Conservation (phyloP, 768 basidiomycete genomes). For the Saitozyma podzolica region DNA sequence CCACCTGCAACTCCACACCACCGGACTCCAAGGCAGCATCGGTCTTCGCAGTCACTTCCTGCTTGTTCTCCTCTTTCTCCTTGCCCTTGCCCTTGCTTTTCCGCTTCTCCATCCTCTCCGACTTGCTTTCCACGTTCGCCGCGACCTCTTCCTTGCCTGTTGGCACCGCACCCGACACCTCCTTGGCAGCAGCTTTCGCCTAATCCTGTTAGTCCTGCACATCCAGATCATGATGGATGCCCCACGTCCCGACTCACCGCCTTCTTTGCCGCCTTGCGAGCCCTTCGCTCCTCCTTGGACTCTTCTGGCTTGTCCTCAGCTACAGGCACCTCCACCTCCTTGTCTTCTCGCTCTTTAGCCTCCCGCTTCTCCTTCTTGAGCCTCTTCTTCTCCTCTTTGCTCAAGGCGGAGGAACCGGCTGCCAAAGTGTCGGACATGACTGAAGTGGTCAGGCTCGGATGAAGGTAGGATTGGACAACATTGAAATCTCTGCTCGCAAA, state of each 20-base stretch:
- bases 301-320: conserved; percentile 3
- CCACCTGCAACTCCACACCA: not conserved
- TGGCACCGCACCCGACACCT: not conserved
- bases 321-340: not conserved
- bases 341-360: conserved; percentile 12
- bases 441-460: not conserved
- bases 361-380: conserved; percentile 22
- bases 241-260: not conserved
- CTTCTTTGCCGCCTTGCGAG: conserved; percentile 14
- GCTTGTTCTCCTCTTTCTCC: conserved; percentile 14
- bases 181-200: conserved; percentile 8
- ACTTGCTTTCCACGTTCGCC: not conserved
- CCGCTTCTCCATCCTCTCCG: conserved; percentile 1
- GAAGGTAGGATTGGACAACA: not conserved
- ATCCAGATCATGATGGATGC: not conserved
- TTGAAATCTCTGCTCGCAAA: not conserved
- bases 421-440: not conserved
- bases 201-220: conserved; percentile 1
- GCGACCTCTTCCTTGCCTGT: not conserved
- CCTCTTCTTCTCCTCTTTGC: conserved; percentile 10
- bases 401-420: not conserved
- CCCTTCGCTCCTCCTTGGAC: conserved; percentile 16
- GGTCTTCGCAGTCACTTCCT: not conserved
- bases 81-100: conserved; percentile 3
- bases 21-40: not conserved